These are phyloP conservation scores for Pyrenochaeta sp. DNA, from an alignment of 2,329 filamentous ascomycete genomes.

Conservation along the genomic window DNA sequence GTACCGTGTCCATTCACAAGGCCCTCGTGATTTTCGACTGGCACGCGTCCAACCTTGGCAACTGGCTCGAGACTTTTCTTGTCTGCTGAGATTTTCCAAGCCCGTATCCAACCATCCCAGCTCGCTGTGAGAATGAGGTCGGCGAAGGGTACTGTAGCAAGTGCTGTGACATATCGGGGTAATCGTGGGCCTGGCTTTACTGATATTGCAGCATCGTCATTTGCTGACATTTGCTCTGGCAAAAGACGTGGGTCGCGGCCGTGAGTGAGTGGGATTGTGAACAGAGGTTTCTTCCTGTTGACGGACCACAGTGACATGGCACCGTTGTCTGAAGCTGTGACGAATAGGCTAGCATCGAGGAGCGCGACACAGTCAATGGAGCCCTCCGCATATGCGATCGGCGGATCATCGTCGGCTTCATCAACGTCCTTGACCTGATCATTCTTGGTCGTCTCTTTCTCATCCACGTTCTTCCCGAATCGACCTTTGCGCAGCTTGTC, in stretches of 20 bases:
- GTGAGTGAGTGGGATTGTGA: slow-evolving; percentile 81
- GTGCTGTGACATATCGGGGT: slow-evolving; percentile 89
- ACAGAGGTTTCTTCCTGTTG: slow-evolving; percentile 93
- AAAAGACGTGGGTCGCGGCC: slow-evolving; percentile 78
- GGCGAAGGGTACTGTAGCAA: slow-evolving; percentile 86
- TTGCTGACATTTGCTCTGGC: slow-evolving; percentile 74
- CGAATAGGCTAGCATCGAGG: slow-evolving; percentile 86
- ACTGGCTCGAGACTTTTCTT: slow-evolving; percentile 79
- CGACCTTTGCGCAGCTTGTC: slow-evolving; percentile 47
- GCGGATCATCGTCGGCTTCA: slow-evolving; percentile 52
- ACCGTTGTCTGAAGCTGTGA: slow-evolving; percentile 94
- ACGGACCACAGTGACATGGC: slow-evolving; percentile 86
- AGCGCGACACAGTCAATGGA: slow-evolving; percentile 93
- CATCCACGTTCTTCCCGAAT: slow-evolving; percentile 41
- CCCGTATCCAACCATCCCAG: slow-evolving; percentile 89
- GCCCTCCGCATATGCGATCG: slow-evolving; percentile 69
- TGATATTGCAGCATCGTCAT: slow-evolving; percentile 63
- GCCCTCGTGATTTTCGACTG: slow-evolving; percentile 22
- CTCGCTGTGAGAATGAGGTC: slow-evolving; percentile 90
- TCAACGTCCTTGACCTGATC: slow-evolving; percentile 44
- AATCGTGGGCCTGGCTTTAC: slow-evolving; percentile 61
- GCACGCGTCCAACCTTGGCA: slow-evolving; percentile 67
- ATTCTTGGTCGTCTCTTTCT: slow-evolving; percentile 62
- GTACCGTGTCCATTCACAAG: slow-evolving; percentile 17
- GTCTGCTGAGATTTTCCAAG: slow-evolving; percentile 79